These are phyloP conservation scores for Diaporthe sp. DNA, from an alignment of 2,329 filamentous ascomycete species.

Conservation along the genomic window DNA sequence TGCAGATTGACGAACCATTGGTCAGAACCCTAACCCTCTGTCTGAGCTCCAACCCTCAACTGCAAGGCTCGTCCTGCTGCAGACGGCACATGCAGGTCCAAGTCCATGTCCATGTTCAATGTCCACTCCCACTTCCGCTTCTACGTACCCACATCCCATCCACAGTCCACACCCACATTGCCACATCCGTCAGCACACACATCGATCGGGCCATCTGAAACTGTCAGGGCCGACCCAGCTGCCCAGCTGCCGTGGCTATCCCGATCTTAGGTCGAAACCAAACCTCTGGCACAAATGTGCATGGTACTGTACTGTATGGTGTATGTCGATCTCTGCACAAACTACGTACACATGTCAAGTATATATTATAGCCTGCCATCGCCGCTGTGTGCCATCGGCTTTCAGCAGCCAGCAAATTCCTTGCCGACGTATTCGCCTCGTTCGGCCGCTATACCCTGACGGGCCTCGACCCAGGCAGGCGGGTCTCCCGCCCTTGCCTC, in stretches of 20 bases:
- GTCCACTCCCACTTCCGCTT: not conserved
- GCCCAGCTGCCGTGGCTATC: not conserved
- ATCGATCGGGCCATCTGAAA: slow-evolving; percentile 22
- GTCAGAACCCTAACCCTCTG: not conserved
- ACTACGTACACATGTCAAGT: too few species aligned
- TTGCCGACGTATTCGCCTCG: not conserved
- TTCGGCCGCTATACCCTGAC: slow-evolving; percentile 16
- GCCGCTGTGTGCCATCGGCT: not conserved
- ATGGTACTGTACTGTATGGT: not conserved
- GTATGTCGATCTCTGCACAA: not conserved
- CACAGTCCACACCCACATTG: not conserved
- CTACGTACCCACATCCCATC: not conserved
- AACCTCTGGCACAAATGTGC: not conserved
- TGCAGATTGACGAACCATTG: not conserved
- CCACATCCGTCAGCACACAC: not conserved
- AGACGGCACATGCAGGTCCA: not conserved
- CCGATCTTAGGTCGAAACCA: slow-evolving; percentile 11
- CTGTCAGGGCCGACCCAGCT: not conserved
- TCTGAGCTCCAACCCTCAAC: not conserved
- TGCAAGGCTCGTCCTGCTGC: not conserved
- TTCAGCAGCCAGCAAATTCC: not conserved
- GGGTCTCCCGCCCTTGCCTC: not conserved
- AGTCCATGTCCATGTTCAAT: not conserved
- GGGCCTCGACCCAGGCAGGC: slow-evolving; percentile 24
- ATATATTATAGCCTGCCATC: not conserved